Evolutionary conservation across 108 stramenopile genomes (phyloP).

Genomic region (Cyclotella cryptica): DNA sequence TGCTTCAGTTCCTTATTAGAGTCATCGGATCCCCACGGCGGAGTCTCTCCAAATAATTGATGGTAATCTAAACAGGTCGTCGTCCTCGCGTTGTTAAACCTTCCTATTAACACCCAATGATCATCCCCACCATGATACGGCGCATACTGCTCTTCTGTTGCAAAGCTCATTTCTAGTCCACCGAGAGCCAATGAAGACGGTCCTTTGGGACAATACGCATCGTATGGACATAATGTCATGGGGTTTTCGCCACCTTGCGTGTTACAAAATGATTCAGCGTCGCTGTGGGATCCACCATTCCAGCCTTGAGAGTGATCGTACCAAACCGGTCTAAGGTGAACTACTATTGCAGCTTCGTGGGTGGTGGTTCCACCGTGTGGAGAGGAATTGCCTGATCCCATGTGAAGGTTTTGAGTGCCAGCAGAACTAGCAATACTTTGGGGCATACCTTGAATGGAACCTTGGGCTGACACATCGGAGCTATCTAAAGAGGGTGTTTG

Average conservation of each 20-base stretch:
- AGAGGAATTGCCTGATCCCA: conserved; percentile 18
- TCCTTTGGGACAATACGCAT: conserved; percentile 16
- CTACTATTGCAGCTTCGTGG: not conserved
- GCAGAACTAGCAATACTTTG: not conserved
- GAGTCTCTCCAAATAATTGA: conserved; percentile 17
- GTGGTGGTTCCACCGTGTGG: conserved; percentile 10
- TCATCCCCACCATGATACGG: conserved; percentile 3
- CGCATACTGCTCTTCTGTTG: conserved; percentile 17
- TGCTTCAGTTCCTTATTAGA: conserved; percentile 21
- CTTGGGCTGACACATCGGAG: conserved; percentile 4
- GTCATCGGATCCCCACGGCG: conserved; percentile 24
- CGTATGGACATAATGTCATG: conserved; percentile 16
- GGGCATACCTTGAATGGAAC: conserved; percentile 22
- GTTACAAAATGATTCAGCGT: conserved; percentile 26
- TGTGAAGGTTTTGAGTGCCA: conserved; percentile 1
- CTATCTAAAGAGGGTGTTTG: not conserved
- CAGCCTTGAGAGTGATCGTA: conserved; percentile 19
- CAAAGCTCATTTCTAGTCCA: not conserved
- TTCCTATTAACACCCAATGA: conserved; percentile 30
- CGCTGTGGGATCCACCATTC: conserved; percentile 18
- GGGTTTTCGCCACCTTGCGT: not conserved
- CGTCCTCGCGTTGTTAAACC: not conserved
- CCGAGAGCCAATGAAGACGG: conserved; percentile 7
- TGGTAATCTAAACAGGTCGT: conserved; percentile 23
- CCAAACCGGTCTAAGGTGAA: conserved; percentile 24